Percentiles rank a stretch among this genome's conserved stretches.
phyloP scores from a whole-genome alignment of 805 yeast genomes.

The Candida orba region DNA sequence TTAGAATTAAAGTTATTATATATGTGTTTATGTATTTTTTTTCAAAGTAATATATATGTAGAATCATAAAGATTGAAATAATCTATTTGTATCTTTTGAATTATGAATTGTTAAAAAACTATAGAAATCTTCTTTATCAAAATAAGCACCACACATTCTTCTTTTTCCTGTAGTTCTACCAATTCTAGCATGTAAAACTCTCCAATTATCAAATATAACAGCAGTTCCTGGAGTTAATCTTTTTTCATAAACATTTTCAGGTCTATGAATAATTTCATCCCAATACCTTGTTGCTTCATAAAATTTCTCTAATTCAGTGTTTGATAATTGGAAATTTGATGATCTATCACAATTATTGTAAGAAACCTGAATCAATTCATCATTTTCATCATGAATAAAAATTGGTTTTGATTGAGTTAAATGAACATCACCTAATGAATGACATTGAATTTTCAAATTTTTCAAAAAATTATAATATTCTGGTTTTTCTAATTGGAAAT shows the following conservation, averaged over 20 bases:
- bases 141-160: slow-evolving; percentile 67
- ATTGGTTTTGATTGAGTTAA: slow-evolving; percentile 60
- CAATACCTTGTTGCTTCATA: slow-evolving; percentile 54
- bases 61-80: slow-evolving; percentile 25
- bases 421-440: slow-evolving; percentile 68
- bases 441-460: slow-evolving; percentile 52
- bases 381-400: slow-evolving; percentile 43
- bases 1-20: background rate
- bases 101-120: slow-evolving; percentile 38
- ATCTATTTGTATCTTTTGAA: slow-evolving; percentile 37
- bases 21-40: background rate
- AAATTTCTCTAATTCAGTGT: slow-evolving; percentile 39
- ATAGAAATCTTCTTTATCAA: slow-evolving; percentile 60
- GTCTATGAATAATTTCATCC: slow-evolving; percentile 43
- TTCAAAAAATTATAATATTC: slow-evolving; percentile 45
- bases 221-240: slow-evolving; percentile 59
- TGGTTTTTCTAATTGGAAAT: slow-evolving; percentile 39
- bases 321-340: slow-evolving; percentile 34
- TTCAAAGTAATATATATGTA: no score
- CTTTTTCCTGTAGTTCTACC: slow-evolving; percentile 56
- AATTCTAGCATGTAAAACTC: slow-evolving; percentile 62
- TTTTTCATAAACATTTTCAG: slow-evolving; percentile 44
- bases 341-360: slow-evolving; percentile 72
- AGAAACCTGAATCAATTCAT: slow-evolving; percentile 52
- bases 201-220: slow-evolving; percentile 65